Percentiles rank a stretch among this genome's conserved stretches.
Evolutionary conservation across 2,329 filamentous ascomycete species (phyloP).

Genomic region (Rhynchosporium graminicola): DNA sequence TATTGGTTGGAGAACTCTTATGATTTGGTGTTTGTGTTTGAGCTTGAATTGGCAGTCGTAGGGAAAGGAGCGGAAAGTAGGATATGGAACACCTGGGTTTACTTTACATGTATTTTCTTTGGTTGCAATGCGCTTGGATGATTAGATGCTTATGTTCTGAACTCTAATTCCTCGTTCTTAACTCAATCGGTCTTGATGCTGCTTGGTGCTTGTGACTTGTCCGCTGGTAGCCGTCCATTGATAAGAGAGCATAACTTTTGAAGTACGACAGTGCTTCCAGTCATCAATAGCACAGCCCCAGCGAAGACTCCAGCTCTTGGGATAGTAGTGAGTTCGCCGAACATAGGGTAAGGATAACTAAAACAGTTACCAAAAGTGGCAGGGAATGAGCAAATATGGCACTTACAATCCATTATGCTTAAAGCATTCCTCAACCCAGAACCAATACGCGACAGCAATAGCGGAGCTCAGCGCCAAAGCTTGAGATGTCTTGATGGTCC

Average conservation of each 20-base stretch:
- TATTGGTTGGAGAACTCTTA: background rate
- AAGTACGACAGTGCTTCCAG: constrained; percentile 65
- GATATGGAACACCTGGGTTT: background rate
- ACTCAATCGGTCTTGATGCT: constrained; percentile 3
- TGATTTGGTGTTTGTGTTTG: too few species aligned
- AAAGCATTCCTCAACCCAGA: constrained; percentile 75
- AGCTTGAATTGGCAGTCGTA: too few species aligned
- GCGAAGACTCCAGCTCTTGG: constrained; percentile 71
- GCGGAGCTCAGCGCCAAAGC: constrained; percentile 58
- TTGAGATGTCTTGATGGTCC: constrained; percentile 62
- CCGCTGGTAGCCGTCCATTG: constrained; percentile 56
- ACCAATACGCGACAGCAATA: constrained; percentile 71
- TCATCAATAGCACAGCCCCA: constrained; percentile 70
- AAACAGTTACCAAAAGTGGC: constrained; percentile 17
- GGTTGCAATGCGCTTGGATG: background rate
- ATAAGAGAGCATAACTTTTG: constrained; percentile 69
- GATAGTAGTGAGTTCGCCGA: constrained; percentile 64
- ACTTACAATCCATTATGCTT: constrained; percentile 64
- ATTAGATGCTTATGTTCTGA: background rate
- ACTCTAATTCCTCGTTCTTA: background rate
- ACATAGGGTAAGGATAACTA: constrained; percentile 86
- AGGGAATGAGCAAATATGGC: background rate
- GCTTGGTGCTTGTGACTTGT: constrained; percentile 25
- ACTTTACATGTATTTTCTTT: background rate
- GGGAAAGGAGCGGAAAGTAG: background rate